Percentiles rank a stretch among this genome's conserved stretches.
Evolutionary conservation across 257 asterid genomes (phyloP).

Genomic region (Ajuga chamaepitys): DNA sequence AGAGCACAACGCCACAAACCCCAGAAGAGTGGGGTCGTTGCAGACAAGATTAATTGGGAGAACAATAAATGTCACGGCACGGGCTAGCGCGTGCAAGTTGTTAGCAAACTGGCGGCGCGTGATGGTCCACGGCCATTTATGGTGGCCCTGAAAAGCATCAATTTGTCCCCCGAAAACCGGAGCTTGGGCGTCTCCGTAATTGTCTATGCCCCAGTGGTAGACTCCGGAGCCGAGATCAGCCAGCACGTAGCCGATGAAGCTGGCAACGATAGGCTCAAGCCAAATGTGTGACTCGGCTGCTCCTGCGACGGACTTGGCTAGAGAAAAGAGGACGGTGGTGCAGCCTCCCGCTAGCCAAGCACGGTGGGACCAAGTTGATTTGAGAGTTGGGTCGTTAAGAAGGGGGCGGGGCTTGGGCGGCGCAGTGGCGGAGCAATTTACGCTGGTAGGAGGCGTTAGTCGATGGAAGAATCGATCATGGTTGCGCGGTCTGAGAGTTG

Average conservation of each 20-base stretch:
- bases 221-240: constrained; percentile 77
- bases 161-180: constrained; percentile 66
- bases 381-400: constrained; percentile 40
- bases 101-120: constrained; percentile 74
- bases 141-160: constrained; percentile 86
- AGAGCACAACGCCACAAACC: constrained; percentile 50
- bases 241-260: constrained; percentile 49
- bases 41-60: background rate
- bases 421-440: constrained; percentile 30
- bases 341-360: constrained; percentile 73
- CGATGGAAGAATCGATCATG: constrained; percentile 12
- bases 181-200: constrained; percentile 61
- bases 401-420: constrained; percentile 22
- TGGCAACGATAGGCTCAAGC: constrained; percentile 53
- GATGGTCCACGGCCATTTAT: constrained; percentile 80
- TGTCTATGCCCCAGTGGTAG: constrained; percentile 92
- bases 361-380: constrained; percentile 78
- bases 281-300: constrained; percentile 31
- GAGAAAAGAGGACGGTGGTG: constrained; percentile 60
- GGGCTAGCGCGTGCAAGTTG: constrained; percentile 32
- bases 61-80: background rate
- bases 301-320: constrained; percentile 39
- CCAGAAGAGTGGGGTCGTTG: constrained; percentile 26
- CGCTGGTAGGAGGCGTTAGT: constrained; percentile 2
- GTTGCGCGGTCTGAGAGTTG: constrained; percentile 20